Conservation (phyloP, 129 eudicot species). For the Artemisia argyi region DNA sequence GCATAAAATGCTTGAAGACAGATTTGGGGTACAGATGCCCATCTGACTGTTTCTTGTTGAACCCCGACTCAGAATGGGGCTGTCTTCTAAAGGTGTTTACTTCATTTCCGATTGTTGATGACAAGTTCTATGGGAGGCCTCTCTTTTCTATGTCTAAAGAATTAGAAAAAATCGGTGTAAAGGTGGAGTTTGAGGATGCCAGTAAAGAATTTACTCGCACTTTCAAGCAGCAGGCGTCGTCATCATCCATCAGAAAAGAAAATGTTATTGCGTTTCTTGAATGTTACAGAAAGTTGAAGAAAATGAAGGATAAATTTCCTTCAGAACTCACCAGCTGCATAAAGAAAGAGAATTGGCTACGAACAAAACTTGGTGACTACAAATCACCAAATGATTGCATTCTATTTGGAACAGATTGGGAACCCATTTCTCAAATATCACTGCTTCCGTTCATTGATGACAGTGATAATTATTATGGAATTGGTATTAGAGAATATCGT, state of each 20-base stretch:
- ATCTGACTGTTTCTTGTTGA: constrained; percentile 2
- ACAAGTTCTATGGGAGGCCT: background rate
- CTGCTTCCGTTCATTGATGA: constrained; percentile 7
- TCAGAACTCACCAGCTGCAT: background rate
- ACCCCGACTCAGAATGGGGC: constrained; percentile 3
- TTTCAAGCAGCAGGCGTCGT: background rate
- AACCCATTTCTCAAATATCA: background rate
- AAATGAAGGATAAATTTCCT: background rate
- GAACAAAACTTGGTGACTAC: constrained; percentile 6
- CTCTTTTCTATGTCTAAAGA: background rate
- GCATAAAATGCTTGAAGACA: background rate
- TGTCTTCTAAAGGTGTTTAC: background rate
- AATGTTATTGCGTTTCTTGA: background rate
- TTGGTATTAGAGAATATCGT: background rate
- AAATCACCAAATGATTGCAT: background rate
- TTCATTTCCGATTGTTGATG: constrained; percentile 8
- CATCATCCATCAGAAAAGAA: background rate
- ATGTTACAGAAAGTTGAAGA: background rate
- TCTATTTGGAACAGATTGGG: background rate
- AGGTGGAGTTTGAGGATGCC: constrained; percentile 8
- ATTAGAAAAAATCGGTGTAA: background rate
- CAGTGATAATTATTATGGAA: background rate
- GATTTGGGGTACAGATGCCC: background rate
- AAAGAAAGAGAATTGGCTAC: background rate
- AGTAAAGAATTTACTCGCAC: background rate